Base-by-base conservation (phyloP, 257 asterid genomes). In the Eucommia ulmoides region DNA sequence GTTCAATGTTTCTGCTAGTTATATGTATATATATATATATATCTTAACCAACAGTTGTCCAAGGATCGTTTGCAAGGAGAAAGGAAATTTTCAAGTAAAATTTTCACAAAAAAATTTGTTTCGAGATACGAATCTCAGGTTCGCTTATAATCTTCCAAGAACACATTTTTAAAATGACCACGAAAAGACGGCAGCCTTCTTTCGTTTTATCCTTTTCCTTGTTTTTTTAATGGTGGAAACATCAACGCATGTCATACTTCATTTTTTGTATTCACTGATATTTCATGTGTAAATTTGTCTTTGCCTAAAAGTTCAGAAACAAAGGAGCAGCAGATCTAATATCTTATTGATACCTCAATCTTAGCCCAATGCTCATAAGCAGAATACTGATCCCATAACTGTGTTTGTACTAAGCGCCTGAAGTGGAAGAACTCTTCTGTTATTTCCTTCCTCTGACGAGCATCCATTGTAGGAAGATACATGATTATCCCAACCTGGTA, bases 311-410 rank as follows among this genome's bases (percentile, higher is more conserved):
- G 10, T 29, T 29, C 10, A 29, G 7, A 29, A 29, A 29, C 38
- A 14, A 29, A 29, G 38, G 38, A 29, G 10, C 38, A 29, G 38
- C 38, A 0, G 7, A 38, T 38, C 11, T 11, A 23, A n/a, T 0
- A 18, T 41, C 33, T 33, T 19, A 35, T 52, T 14, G 25, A 58
- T 70, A 85, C 98, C 98, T 91, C 96, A 59, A 91, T 83, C 71
- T 91, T 91, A 52, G 98, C 96, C 96, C 98, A 91, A 50, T 86
- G 96, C 54, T 86, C 98, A 65, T 76, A 91, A 52, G 94, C 95
- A 48, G 86, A 71, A 63, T 63, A 91, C 45, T 55, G 75, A 52
- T 79, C 95, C 95, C 98, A 91, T 72, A 91, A 71, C 16, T 56
- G 67, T 42, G 53, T 66, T 55, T 71, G 88, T 16, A 96, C 55